Conservation (phyloP, 495 filamentous ascomycete species). For the Hypoxylon rickii region DNA sequence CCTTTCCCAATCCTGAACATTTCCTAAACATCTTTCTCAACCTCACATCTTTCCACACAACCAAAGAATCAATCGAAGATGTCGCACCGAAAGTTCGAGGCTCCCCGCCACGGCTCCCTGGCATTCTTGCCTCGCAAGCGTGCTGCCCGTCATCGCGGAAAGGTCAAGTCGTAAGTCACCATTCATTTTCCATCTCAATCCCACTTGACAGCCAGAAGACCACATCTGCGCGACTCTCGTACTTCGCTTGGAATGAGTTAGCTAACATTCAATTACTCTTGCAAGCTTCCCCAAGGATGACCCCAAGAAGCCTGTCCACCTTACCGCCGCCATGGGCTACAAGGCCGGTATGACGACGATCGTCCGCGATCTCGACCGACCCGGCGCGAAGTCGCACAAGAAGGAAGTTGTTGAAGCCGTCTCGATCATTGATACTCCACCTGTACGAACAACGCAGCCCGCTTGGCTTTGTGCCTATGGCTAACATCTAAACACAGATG, state of each 20-base stretch:
- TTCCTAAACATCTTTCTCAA: constrained; percentile 32
- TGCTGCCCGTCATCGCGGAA: constrained; percentile 92
- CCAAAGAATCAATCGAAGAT: constrained; percentile 46
- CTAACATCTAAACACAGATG: constrained; percentile 77
- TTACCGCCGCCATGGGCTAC: constrained; percentile 98
- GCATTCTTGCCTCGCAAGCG: constrained; percentile 98
- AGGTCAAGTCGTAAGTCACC: constrained; percentile 88
- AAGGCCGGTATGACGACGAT: constrained; percentile 99
- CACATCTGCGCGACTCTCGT: too few species aligned
- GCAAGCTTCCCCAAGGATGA: constrained; percentile 97
- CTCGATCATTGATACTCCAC: constrained; percentile 99
- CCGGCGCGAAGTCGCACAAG: constrained; percentile 99
- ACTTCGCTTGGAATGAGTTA: constrained; percentile 7
- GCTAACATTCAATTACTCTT: constrained; percentile 10
- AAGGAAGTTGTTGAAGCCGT: constrained; percentile 99
- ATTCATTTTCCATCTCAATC: constrained; percentile 1
- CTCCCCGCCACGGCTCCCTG: constrained; percentile 97
- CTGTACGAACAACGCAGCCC: constrained; percentile 81
- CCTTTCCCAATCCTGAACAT: constrained; percentile 28
- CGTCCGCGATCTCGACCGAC: constrained; percentile 99
- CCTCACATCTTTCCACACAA: constrained; percentile 38
- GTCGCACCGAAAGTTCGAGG: constrained; percentile 83
- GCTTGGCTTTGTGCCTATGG: constrained; percentile 63
- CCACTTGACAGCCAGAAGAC: not conserved
- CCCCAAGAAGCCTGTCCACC: constrained; percentile 98